Conservation (phyloP, 1,284 basidiomycete species). For the Phaffia rhodozyma region DNA sequence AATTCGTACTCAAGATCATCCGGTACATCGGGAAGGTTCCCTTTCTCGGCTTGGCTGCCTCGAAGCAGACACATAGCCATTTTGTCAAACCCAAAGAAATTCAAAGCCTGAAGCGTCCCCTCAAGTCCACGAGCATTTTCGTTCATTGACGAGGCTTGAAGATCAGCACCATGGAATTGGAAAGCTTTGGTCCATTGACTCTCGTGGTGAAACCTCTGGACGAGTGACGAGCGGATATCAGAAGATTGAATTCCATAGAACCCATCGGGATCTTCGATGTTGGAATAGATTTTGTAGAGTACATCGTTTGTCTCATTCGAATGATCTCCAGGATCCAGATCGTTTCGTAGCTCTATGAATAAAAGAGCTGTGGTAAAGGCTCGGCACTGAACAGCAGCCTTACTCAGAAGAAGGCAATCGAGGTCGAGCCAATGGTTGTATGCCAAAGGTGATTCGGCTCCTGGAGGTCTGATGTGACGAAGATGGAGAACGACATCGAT, state of each 20-base stretch:
- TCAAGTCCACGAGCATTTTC: too few relatives aligned
- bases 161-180: constrained; percentile 69
- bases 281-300: constrained; percentile 81
- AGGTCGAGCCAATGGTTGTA: constrained; percentile 76
- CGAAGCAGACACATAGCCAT: constrained; percentile 57
- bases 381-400: constrained; percentile 61
- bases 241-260: constrained; percentile 80
- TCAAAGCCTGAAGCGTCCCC: constrained; percentile 44
- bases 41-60: constrained; percentile 1
- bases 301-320: constrained; percentile 32
- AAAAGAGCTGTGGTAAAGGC: constrained; percentile 79
- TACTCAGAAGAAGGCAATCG: constrained; percentile 58
- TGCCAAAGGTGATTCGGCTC: constrained; percentile 42
- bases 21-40: constrained; percentile 28
- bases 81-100: constrained; percentile 74
- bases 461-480: constrained; percentile 38
- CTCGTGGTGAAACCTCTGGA: constrained; percentile 82
- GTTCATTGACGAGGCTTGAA: constrained; percentile 42
- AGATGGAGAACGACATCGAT: constrained; percentile 72
- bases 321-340: constrained; percentile 37
- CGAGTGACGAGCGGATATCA: constrained; percentile 64
- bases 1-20: constrained; percentile 57
- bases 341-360: constrained; percentile 70
- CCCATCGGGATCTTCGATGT: constrained; percentile 93
- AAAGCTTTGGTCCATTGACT: constrained; percentile 84